These are phyloP conservation scores for Candida anutae DNA, from an alignment of 1,139 yeast genomes.

Conservation along the genomic window DNA sequence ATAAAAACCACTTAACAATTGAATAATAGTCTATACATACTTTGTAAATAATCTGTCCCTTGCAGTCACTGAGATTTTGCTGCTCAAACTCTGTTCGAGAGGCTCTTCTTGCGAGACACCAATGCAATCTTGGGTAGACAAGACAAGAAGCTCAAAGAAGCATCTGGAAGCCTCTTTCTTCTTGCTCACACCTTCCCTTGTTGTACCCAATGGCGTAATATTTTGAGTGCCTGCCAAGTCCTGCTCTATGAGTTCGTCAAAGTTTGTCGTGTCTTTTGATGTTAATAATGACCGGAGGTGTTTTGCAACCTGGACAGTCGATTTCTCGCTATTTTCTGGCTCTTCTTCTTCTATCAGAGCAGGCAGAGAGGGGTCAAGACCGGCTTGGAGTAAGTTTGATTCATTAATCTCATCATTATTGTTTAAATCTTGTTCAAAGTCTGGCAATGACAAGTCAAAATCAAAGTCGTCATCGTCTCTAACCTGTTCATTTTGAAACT, in stretches of 20 bases:
- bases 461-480: conserved; percentile 15
- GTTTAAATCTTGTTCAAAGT: conserved; percentile 19
- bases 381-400: conserved; percentile 9
- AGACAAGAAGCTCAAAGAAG: conserved; percentile 75
- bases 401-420: conserved; percentile 3
- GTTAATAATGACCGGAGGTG: conserved; percentile 35
- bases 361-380: neutral
- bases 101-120: conserved; percentile 45
- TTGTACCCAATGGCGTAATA: conserved; percentile 21
- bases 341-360: conserved; percentile 5
- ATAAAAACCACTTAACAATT: too few species aligned
- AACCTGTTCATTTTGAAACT: conserved; percentile 14
- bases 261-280: conserved; percentile 16
- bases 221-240: conserved; percentile 16
- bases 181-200: conserved; percentile 16
- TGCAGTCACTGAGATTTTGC: conserved; percentile 47
- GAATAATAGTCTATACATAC: too few species aligned
- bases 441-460: conserved; percentile 36
- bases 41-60: conserved; percentile 42
- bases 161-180: conserved; percentile 63
- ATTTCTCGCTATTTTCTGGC: conserved; percentile 22
- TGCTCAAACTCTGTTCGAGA: conserved; percentile 37
- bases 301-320: conserved; percentile 51
- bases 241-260: conserved; percentile 34
- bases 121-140: conserved; percentile 74